phyloP scores from a whole-genome alignment of 306 rosid species.

The Quercus mongolica region DNA sequence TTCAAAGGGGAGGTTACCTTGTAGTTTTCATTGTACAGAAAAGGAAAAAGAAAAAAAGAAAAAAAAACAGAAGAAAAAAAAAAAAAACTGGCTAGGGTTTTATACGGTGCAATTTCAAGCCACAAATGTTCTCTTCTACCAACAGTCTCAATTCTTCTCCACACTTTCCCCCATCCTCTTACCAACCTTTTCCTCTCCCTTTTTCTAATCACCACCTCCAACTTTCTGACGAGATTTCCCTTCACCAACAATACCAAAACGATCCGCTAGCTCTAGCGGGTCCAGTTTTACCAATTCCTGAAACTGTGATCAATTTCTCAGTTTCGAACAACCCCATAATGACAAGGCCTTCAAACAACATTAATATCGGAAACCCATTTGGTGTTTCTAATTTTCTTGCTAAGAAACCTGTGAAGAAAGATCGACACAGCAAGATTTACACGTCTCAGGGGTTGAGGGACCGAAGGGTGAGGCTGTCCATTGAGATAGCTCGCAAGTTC shows the following conservation, averaged over 20 bases:
- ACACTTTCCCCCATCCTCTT: conserved; percentile 45
- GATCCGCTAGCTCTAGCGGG: conserved; percentile 35
- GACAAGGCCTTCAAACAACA: conserved; percentile 20
- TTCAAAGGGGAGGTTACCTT: conserved; percentile 31
- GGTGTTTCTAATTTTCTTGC: conserved; percentile 28
- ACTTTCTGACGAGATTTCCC: conserved; percentile 13
- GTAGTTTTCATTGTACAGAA: conserved; percentile 27
- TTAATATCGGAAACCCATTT: not conserved
- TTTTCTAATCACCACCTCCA: conserved; percentile 23
- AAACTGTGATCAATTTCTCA: conserved; percentile 26
- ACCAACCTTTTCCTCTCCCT: conserved; percentile 25
- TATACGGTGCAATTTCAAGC: conserved; percentile 9
- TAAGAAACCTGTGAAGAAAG: conserved; percentile 52
- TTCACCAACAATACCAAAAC: conserved; percentile 22
- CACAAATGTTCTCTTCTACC: conserved; percentile 59
- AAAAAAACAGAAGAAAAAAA: not conserved
- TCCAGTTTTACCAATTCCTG: conserved; percentile 39
- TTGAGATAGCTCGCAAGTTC: conserved; percentile 81
- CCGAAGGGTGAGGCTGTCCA: conserved; percentile 80
- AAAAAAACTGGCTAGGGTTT: conserved; percentile 30
- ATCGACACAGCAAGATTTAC: conserved; percentile 89
- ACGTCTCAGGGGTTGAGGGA: conserved; percentile 92
- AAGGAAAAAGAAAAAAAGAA: too few relatives aligned
- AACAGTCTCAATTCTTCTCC: conserved; percentile 41
- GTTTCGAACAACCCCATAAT: conserved; percentile 19